These are phyloP conservation scores for Paraconiothyrium brasiliense DNA, from an alignment of 2,329 filamentous ascomycete species.

Conservation along the genomic window DNA sequence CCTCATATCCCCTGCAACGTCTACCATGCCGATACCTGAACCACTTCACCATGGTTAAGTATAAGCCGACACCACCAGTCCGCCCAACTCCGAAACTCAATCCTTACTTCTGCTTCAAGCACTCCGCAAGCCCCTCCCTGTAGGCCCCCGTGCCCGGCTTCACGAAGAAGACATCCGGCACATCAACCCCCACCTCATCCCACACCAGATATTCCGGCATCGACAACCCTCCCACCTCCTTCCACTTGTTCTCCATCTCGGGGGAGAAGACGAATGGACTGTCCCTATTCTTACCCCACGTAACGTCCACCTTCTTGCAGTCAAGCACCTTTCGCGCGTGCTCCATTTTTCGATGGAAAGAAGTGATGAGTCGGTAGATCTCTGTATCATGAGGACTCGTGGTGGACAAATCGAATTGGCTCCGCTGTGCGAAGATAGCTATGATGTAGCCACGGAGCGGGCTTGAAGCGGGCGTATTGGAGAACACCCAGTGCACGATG, in stretches of 20 bases:
- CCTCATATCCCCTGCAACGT: no score
- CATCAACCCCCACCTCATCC: slow-evolving; percentile 7
- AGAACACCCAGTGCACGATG: slow-evolving; percentile 20
- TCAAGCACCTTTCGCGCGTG: background rate
- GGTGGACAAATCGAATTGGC: background rate
- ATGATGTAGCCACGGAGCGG: slow-evolving; percentile 14
- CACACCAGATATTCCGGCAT: slow-evolving; percentile 20
- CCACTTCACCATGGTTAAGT: no score
- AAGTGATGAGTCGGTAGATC: background rate
- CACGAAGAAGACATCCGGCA: slow-evolving; percentile 22
- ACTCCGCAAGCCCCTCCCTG: slow-evolving; percentile 5
- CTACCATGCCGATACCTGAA: no score
- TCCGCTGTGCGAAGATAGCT: slow-evolving; percentile 15
- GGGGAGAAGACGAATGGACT: background rate
- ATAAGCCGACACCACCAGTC: no score
- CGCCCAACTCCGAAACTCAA: background rate
- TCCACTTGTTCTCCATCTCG: background rate
- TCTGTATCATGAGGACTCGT: background rate
- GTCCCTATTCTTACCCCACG: background rate
- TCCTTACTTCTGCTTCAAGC: background rate
- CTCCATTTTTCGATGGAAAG: slow-evolving; percentile 1
- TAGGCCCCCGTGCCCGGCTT: background rate
- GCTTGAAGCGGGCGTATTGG: slow-evolving; percentile 5
- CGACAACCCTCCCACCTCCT: slow-evolving; percentile 9
- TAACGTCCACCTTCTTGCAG: background rate